phyloP scores from a whole-genome alignment of 2,329 filamentous ascomycete species.

The Pyrenophora seminiperda region DNA sequence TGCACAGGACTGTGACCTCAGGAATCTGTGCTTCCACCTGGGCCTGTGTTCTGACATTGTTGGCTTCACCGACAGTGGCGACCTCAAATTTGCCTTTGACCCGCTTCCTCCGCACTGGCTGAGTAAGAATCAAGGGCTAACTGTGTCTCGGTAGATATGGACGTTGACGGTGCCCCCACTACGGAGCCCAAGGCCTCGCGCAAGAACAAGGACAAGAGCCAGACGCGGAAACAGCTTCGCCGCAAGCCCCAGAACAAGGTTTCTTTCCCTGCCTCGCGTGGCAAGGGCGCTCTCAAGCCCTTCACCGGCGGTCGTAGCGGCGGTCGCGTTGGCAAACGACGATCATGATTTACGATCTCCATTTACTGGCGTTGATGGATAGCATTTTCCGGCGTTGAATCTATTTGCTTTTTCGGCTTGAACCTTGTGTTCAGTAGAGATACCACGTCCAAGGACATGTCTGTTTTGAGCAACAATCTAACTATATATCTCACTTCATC shows the following conservation, averaged over 20 bases:
- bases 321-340: slow-evolving; percentile 35
- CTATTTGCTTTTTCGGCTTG: slow-evolving; percentile 20
- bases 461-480: too few species aligned
- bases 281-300: slow-evolving; percentile 45
- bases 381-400: slow-evolving; percentile 36
- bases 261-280: slow-evolving; percentile 42
- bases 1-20: slow-evolving; percentile 26
- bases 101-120: slow-evolving; percentile 38
- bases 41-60: slow-evolving; percentile 48
- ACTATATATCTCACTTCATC: too few species aligned
- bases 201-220: slow-evolving; percentile 43
- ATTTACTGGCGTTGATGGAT: slow-evolving; percentile 24
- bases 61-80: slow-evolving; percentile 45
- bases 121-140: slow-evolving; percentile 45
- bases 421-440: slow-evolving; percentile 26
- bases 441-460: slow-evolving; percentile 30
- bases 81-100: slow-evolving; percentile 47
- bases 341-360: slow-evolving; percentile 24
- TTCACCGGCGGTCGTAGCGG: slow-evolving; percentile 27
- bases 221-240: slow-evolving; percentile 44
- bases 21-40: slow-evolving; percentile 46
- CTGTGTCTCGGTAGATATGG: slow-evolving; percentile 45
- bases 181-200: slow-evolving; percentile 26
- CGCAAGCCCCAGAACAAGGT: slow-evolving; percentile 49
- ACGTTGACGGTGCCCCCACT: slow-evolving; percentile 42